Evolutionary conservation across 345 rosid species (phyloP).

Genomic region (Cardamine chenopodiifolia): DNA sequence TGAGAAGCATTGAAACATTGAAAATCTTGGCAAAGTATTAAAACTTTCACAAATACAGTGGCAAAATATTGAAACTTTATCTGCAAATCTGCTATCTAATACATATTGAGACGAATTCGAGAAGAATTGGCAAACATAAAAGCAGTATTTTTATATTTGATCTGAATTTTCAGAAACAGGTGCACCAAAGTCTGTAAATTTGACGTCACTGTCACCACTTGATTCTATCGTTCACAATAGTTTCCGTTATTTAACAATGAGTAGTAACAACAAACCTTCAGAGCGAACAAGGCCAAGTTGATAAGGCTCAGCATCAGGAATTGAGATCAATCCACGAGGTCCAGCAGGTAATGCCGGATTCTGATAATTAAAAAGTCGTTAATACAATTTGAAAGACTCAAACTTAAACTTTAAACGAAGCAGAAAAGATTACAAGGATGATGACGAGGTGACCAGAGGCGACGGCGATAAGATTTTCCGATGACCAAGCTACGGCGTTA

Average conservation of each 20-base stretch:
- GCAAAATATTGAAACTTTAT: neutral
- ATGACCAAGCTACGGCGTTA: conserved; percentile 89
- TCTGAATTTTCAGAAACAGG: neutral
- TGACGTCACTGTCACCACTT: neutral
- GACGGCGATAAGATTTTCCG: conserved; percentile 85
- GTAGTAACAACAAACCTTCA: conserved; percentile 51
- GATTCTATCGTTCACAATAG: too few species aligned
- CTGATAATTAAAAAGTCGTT: conserved; percentile 40
- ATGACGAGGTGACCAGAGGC: conserved; percentile 84
- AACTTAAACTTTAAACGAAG: conserved; percentile 3
- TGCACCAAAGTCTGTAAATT: neutral
- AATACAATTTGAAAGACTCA: neutral
- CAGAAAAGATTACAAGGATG: conserved; percentile 58
- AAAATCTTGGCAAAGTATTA: too few species aligned
- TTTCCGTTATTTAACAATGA: neutral
- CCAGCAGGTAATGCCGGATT: conserved; percentile 86
- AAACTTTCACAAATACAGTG: neutral
- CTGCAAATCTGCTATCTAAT: neutral
- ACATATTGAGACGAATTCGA: neutral
- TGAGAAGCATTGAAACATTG: neutral
- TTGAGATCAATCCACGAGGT: conserved; percentile 76
- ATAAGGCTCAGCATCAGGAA: conserved; percentile 58
- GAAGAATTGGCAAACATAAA: neutral
- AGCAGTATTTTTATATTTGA: neutral
- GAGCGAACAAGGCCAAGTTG: conserved; percentile 61